Evolutionary conservation across 139 green algal genomes (phyloP), one percentile per base, ranked within the genome.

Genomic region (Nannochloris sp.): DNA sequence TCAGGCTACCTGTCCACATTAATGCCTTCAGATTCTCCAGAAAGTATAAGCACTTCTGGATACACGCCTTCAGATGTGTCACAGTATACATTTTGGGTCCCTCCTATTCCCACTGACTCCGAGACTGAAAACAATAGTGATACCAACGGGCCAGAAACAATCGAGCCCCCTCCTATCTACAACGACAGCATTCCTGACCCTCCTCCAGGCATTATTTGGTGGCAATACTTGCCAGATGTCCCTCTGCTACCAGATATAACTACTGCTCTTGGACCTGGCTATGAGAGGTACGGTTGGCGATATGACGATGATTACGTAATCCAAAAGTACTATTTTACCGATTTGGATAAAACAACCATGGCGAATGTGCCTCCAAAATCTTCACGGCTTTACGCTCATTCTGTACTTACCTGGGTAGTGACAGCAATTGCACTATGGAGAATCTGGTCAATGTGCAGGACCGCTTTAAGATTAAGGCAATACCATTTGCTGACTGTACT

Each of bases 201-300:
- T 0, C 76, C 76, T 9, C 58, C 72, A 23, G 76, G 76, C 6
- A 64, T 83, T n/a, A 15, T 67, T 19, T 83, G 76, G 76, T 83
- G 72, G 72, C 24, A 75, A 2, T 81, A 81, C 35, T 33, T 34
- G 3, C 31, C 32, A 33, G 54, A 37, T 27, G 58, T 71, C 5
- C 72, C 76, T 27, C 54, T 31, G 8, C 29, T 60, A 14, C 31
- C 54, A 30, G n/a, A 24, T 42, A 14, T 39, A 9, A 39, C 10
- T 29, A 25, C 12, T 1, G 30, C 29, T 1, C 30, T 42, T 36
- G 54, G 54, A 27, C 54, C 54, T 27, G 31, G 24, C 4, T 60
- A 45, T 39, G 29, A 23, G 14, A 42, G 24, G 14, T 60, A 60
- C 24, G 30, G 29, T 19, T 60, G 54, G 54, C 27, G 15, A 24